Evolutionary conservation across 116 monocot species (phyloP), one percentile per base, ranked within the genome.

Genomic region (Zostera marina): DNA sequence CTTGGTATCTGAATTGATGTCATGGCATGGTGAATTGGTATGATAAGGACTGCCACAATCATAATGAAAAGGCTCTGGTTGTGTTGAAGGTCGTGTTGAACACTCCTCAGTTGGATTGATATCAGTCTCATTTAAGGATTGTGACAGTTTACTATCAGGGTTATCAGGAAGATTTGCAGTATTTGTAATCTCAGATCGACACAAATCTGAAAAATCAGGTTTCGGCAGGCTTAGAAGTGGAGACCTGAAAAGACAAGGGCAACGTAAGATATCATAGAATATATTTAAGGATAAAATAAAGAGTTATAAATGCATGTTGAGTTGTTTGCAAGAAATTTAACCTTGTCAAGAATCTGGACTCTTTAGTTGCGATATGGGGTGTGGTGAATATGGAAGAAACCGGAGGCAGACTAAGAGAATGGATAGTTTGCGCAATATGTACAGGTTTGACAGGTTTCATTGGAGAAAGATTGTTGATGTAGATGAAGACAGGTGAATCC

Each of bases 401-500:
- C 8, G 85, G 66, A 58, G 79, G 60, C 53, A 77, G 78, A 72
- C 65, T 77, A 38, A 75, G 54, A 26, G 88, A 71, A 13, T 81
- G 84, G 62, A 81, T 77, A 22, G 82, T 54, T 54, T 88, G 90
- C 41, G 58, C 63, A 14, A 61, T 62, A 59, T 82, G 75, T 57
- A 64, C 59, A 63, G 85, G 74, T 72, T 81, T 81, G 23, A 86
- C 83, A 13, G 83, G 82, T 53, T 83, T 80, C 44, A 98, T 98
- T 60, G 98, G 90, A 43, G 98, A 98, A 9, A 98, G 74, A 60
- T 47, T 90, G 61, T 90, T 77, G 70, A 98, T 72, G 62, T 81
- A 98, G 65, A 54, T 86, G 69, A 83, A 98, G 11, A 85, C 80
- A 0, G 98, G 98, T 42, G 98, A 98, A 67, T 98, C 90, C 90